Conservation (phyloP, 495 filamentous ascomycete species). For the Penicillium waksmanii region DNA sequence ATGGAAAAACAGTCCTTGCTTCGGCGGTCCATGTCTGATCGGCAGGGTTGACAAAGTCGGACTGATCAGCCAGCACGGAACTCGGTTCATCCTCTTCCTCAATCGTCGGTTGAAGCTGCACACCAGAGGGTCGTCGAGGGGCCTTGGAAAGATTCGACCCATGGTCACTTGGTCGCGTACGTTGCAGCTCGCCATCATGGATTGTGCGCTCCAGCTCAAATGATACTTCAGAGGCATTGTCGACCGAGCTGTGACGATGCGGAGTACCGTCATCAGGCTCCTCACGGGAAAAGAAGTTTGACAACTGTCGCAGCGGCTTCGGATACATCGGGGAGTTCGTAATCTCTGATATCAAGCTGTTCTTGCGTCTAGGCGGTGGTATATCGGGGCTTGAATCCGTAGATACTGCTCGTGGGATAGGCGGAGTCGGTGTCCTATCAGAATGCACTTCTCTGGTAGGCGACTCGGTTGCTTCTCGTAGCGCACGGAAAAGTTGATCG, state of each 20-base stretch:
- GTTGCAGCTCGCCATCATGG: slow-evolving; percentile 44
- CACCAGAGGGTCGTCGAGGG: slow-evolving; percentile 46
- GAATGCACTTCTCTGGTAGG: slow-evolving; percentile 26
- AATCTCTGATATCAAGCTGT: slow-evolving; percentile 24
- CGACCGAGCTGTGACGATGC: slow-evolving; percentile 31
- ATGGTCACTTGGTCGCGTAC: slow-evolving; percentile 37
- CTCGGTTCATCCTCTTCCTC: slow-evolving; percentile 34
- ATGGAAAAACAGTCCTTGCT: slow-evolving; percentile 31
- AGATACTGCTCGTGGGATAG: slow-evolving; percentile 41
- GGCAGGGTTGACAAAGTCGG: slow-evolving; percentile 3
- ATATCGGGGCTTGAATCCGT: slow-evolving; percentile 37
- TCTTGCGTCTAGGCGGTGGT: slow-evolving; percentile 23
- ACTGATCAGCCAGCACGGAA: slow-evolving; percentile 9
- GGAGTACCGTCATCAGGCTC: slow-evolving; percentile 25
- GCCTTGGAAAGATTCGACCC: slow-evolving; percentile 45
- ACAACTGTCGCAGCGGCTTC: slow-evolving; percentile 31
- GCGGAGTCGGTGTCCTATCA: slow-evolving; percentile 44
- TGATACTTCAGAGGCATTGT: slow-evolving; percentile 44
- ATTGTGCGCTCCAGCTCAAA: slow-evolving; percentile 49
- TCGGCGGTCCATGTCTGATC: slow-evolving; percentile 23
- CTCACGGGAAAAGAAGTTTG: slow-evolving; percentile 14
- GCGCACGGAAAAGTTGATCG: slow-evolving; percentile 37
- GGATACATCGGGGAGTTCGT: slow-evolving; percentile 38
- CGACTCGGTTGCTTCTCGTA: slow-evolving; percentile 36
- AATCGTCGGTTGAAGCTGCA: slow-evolving; percentile 36